Evolutionary conservation across 2,329 filamentous ascomycete species (phyloP).

Genomic region (Aspergillus pseudotamarii): DNA sequence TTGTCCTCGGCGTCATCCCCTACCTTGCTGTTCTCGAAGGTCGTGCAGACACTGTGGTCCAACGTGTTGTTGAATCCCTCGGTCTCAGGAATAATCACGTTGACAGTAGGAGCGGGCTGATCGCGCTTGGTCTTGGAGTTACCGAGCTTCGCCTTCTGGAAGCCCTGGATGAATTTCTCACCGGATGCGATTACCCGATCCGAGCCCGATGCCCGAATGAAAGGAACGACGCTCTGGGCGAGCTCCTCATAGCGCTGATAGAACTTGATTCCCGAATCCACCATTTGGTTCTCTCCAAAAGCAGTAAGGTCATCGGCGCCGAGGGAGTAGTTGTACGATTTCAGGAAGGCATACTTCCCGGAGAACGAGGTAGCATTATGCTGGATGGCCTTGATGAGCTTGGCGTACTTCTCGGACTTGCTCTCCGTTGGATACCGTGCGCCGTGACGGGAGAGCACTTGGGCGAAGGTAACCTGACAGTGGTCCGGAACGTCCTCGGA

Average conservation of each 20-base stretch:
- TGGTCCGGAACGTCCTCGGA: constrained; percentile 60
- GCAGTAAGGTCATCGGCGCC: constrained; percentile 69
- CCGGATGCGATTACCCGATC: constrained; percentile 75
- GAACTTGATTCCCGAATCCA: constrained; percentile 75
- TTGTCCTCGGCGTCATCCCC: constrained; percentile 51
- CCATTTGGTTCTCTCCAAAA: constrained; percentile 70
- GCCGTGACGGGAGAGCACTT: constrained; percentile 81
- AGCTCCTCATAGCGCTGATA: constrained; percentile 72
- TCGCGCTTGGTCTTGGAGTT: constrained; percentile 44
- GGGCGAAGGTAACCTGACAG: constrained; percentile 79
- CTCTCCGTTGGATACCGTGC: constrained; percentile 75
- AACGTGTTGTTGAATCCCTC: constrained; percentile 76
- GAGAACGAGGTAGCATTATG: constrained; percentile 58
- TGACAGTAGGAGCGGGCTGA: constrained; percentile 57
- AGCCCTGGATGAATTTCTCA: constrained; percentile 73
- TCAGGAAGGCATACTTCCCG: constrained; percentile 69
- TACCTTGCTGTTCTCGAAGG: constrained; percentile 64
- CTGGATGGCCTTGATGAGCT: constrained; percentile 69
- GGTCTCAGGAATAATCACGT: constrained; percentile 71
- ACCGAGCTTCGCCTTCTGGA: constrained; percentile 59
- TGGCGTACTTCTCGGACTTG: constrained; percentile 67
- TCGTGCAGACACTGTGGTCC: constrained; percentile 70
- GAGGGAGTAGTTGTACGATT: constrained; percentile 70
- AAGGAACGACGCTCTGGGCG: constrained; percentile 61
- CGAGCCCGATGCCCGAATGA: constrained; percentile 71